Evolutionary conservation across 108 stramenopile species (phyloP), one percentile per base, ranked within the genome.

Genomic region (Tribonema minus): DNA sequence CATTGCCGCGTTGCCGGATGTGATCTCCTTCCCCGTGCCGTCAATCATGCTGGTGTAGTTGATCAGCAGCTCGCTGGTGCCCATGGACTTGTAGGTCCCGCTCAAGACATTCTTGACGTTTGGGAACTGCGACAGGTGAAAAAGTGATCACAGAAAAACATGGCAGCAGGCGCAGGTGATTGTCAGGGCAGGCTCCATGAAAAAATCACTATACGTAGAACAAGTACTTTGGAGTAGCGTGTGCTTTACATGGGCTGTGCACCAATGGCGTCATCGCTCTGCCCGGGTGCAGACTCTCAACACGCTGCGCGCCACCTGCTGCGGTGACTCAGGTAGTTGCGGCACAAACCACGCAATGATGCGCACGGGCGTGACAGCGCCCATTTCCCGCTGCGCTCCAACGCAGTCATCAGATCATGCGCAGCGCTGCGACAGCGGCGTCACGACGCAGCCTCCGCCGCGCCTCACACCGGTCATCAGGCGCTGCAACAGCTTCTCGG

Each of bases 371-470:
- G n/a, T n/a, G n/a, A n/a, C n/a, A n/a, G n/a, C n/a, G n/a, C n/a
- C n/a, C n/a, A n/a, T n/a, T n/a, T n/a, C n/a, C n/a, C n/a, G n/a
- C n/a, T n/a, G n/a, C n/a, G n/a, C n/a, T n/a, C n/a, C n/a, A n/a
- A n/a, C n/a, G n/a, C n/a, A n/a, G n/a, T n/a, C n/a, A n/a, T n/a
- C n/a, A n/a, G n/a, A n/a, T n/a, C n/a, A n/a, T n/a, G n/a, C n/a
- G n/a, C n/a, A n/a, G n/a, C n/a, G n/a, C n/a, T n/a, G n/a, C n/a
- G n/a, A n/a, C n/a, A n/a, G n/a, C n/a, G n/a, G n/a, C n/a, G n/a
- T n/a, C n/a, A n/a, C n/a, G 64, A 33, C 74, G 74, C 37, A 75
- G 40, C 46, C 66, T 75, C 9, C 64, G 74, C 33, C 64, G 66
- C 0, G 74, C 64, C 0, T 64, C 74, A 66, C 64, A 5, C 32